phyloP scores from a whole-genome alignment of 306 rosid species.

The Acacia melanoxylon region DNA sequence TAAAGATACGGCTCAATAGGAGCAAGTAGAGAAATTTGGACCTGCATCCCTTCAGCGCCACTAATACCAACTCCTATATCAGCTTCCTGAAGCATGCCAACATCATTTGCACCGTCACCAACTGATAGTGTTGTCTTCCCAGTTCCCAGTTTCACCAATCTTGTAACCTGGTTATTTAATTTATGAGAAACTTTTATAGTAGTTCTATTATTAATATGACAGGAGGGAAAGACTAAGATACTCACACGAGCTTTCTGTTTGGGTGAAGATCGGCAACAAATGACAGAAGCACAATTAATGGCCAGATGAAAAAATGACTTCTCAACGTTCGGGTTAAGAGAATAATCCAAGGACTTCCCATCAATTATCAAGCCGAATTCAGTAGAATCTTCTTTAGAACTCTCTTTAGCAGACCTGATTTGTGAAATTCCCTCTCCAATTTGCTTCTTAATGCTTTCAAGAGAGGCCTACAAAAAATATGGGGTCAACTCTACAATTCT shows the following conservation, averaged over 20 bases:
- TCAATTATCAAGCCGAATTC: constrained; percentile 76
- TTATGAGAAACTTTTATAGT: background rate
- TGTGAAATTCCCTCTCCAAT: constrained; percentile 57
- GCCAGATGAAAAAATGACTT: constrained; percentile 75
- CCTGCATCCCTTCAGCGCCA: constrained; percentile 98
- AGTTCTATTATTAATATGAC: background rate
- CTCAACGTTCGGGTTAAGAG: constrained; percentile 53
- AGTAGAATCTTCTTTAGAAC: constrained; percentile 36
- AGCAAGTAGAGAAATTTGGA: constrained; percentile 30
- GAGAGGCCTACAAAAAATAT: constrained; percentile 63
- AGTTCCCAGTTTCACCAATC: constrained; percentile 69
- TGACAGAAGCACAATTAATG: constrained; percentile 69
- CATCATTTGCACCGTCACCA: constrained; percentile 98
- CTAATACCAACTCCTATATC: constrained; percentile 95
- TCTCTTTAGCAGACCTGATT: constrained; percentile 48
- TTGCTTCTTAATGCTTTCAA: constrained; percentile 64
- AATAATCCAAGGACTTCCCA: constrained; percentile 81
- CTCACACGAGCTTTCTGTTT: constrained; percentile 90
- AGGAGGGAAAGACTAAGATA: constrained; percentile 23
- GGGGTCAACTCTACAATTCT: constrained; percentile 26
- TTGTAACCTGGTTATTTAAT: constrained; percentile 58
- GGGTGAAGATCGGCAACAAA: constrained; percentile 91
- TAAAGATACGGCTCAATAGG: background rate
- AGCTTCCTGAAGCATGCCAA: constrained; percentile 95
- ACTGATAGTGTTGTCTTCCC: constrained; percentile 70